A percentile compares a stretch with the other conserved stretches of the same genome.
Conservation (phyloP, 352 stramenopile genomes). For the Phytopythium montanum region DNA sequence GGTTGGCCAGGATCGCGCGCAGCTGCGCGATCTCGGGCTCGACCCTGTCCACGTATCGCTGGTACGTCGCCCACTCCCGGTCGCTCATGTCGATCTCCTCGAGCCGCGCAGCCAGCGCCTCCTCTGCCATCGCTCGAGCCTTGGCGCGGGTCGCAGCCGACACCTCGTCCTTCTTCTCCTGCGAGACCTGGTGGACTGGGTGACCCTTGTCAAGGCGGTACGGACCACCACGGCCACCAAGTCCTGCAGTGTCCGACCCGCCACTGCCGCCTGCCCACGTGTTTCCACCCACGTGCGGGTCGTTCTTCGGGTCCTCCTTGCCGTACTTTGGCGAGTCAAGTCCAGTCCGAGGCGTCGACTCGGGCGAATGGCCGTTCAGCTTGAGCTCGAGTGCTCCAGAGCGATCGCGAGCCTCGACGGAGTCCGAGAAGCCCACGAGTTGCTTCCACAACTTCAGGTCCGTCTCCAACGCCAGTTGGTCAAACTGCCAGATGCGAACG, state of each 20-base stretch:
- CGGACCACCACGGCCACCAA: slow-evolving; percentile 93
- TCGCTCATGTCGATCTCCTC: slow-evolving; percentile 86
- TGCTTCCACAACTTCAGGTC: slow-evolving; percentile 57
- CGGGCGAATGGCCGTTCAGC: slow-evolving; percentile 33
- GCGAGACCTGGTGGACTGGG: slow-evolving; percentile 91
- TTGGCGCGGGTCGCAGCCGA: slow-evolving; percentile 72
- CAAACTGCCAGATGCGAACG: slow-evolving; percentile 60
- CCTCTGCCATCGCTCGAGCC: slow-evolving; percentile 66
- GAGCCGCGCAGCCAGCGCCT: slow-evolving; percentile 64
- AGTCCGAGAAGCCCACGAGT: slow-evolving; percentile 47
- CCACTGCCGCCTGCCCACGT: slow-evolving; percentile 93
- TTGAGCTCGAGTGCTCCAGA: slow-evolving; percentile 38
- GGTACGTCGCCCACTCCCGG: slow-evolving; percentile 77
- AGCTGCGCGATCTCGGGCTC: slow-evolving; percentile 79
- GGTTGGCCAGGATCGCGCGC: slow-evolving; percentile 71
- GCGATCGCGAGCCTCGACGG: background rate
- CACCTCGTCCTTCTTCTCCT: slow-evolving; percentile 93
- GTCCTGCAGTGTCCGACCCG: slow-evolving; percentile 89
- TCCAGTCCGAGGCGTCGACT: slow-evolving; percentile 64
- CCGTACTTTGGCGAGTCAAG: slow-evolving; percentile 88
- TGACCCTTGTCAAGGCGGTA: slow-evolving; percentile 95
- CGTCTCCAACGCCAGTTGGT: slow-evolving; percentile 34
- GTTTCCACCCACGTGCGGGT: slow-evolving; percentile 93
- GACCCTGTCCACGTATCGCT: slow-evolving; percentile 64
- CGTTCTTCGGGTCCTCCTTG: slow-evolving; percentile 93